Evolutionary conservation across 2,329 filamentous ascomycete genomes (phyloP).

Genomic region (Achaetomium macrosporum): DNA sequence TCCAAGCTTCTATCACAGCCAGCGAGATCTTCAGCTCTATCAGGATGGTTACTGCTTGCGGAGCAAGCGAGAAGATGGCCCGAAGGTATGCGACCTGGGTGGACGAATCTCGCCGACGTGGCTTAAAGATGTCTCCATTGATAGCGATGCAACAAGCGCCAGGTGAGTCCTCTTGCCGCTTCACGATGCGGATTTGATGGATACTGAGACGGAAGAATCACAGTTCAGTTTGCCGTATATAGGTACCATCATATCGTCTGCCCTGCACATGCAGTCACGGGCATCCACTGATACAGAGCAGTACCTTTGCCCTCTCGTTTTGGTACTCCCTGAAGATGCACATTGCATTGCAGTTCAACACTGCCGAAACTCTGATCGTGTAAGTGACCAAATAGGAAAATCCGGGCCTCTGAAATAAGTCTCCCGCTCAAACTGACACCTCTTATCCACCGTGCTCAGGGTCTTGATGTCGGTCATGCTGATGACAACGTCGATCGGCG

Average conservation of each 20-base stretch:
- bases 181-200: background rate
- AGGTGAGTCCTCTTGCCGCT: constrained; percentile 17
- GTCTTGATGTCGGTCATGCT: constrained; percentile 55
- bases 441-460: constrained; percentile 17
- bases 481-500: constrained; percentile 49
- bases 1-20: constrained; percentile 51
- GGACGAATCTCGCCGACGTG: constrained; percentile 40
- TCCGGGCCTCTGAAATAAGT: background rate
- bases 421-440: background rate
- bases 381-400: constrained; percentile 28
- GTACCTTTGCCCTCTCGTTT: constrained; percentile 51
- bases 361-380: constrained; percentile 51
- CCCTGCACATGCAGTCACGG: too few relatives aligned
- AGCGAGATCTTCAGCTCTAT: constrained; percentile 55
- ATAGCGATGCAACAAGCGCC: constrained; percentile 29
- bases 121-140: constrained; percentile 27
- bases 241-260: constrained; percentile 18
- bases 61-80: constrained; percentile 50
- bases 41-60: constrained; percentile 57
- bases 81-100: constrained; percentile 49
- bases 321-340: constrained; percentile 55
- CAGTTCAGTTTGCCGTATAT: constrained; percentile 30
- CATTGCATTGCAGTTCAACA: constrained; percentile 40
- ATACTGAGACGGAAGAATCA: constrained; percentile 2
- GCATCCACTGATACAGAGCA: constrained; percentile 5